A percentile compares a stretch with the other conserved stretches of the same genome.
phyloP scores from a whole-genome alignment of 768 basidiomycete species.

The Phallus indusiatus region DNA sequence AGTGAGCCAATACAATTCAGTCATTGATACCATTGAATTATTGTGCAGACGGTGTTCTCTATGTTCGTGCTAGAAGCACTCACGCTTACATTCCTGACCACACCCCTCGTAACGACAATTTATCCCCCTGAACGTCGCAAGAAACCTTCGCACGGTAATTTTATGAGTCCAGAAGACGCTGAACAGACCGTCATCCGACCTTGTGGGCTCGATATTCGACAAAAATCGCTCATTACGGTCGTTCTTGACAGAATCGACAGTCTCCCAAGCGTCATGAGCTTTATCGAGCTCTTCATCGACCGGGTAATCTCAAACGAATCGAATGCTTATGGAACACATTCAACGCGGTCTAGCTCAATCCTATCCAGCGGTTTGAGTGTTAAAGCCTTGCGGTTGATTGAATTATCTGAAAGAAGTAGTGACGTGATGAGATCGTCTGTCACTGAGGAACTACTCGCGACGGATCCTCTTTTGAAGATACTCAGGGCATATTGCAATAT shows the following conservation, averaged over 20 bases:
- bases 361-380: conserved; percentile 19
- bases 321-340: background rate
- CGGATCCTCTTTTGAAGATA: conserved; percentile 63
- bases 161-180: conserved; percentile 7
- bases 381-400: conserved; percentile 80
- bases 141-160: background rate
- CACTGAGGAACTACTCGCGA: conserved; percentile 56
- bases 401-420: conserved; percentile 59
- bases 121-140: conserved; percentile 23
- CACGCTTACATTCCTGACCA: conserved; percentile 31
- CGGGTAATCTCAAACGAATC: conserved; percentile 5
- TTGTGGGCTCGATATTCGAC: conserved; percentile 9
- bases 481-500: conserved; percentile 72
- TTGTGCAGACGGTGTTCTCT: conserved; percentile 24
- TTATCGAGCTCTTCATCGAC: conserved; percentile 71
- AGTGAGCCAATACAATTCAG: background rate
- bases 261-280: conserved; percentile 79
- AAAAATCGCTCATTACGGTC: conserved; percentile 64
- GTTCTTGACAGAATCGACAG: conserved; percentile 88
- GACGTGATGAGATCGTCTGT: conserved; percentile 52
- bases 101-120: conserved; percentile 31
- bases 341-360: background rate
- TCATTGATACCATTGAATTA: background rate
- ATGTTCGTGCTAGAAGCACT: conserved; percentile 32
- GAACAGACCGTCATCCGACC: background rate